These are phyloP conservation scores for Digitaria exilis DNA, from an alignment of 202 grass and related monocot genomes.

Conservation along the genomic window DNA sequence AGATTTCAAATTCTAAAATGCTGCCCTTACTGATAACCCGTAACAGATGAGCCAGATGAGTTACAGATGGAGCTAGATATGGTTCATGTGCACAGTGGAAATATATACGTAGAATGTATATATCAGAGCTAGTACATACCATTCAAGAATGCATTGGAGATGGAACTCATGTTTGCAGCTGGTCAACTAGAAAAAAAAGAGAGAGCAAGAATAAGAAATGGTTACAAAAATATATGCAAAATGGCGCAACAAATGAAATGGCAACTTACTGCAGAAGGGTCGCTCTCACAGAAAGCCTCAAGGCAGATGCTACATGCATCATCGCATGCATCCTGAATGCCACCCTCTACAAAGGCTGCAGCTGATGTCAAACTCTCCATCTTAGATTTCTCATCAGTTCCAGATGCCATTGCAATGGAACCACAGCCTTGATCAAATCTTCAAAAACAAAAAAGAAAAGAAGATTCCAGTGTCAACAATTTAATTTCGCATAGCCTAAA, in stretches of 20 bases:
- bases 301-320: slow-evolving; percentile 98
- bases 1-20: slow-evolving; percentile 24
- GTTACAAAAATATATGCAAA: slow-evolving; percentile 29
- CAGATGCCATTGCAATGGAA: slow-evolving; percentile 49
- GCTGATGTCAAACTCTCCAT: slow-evolving; percentile 81
- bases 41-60: slow-evolving; percentile 13
- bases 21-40: neutral
- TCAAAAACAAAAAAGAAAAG: neutral
- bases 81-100: neutral
- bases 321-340: slow-evolving; percentile 90
- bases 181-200: slow-evolving; percentile 72
- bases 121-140: slow-evolving; percentile 52
- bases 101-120: slow-evolving; percentile 5
- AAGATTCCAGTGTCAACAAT: slow-evolving; percentile 14
- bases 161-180: slow-evolving; percentile 95
- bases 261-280: slow-evolving; percentile 81
- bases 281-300: slow-evolving; percentile 85
- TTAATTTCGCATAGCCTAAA: neutral
- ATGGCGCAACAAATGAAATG: slow-evolving; percentile 8
- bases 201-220: slow-evolving; percentile 37
- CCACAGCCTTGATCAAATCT: slow-evolving; percentile 28
- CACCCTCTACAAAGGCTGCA: slow-evolving; percentile 93
- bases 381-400: slow-evolving; percentile 59
- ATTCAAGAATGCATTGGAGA: slow-evolving; percentile 99
- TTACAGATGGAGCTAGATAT: slow-evolving; percentile 14